A percentile compares a stretch with the other conserved stretches of the same genome.
Evolutionary conservation across 1,284 basidiomycete species (phyloP).

Genomic region (Irpex sp.): DNA sequence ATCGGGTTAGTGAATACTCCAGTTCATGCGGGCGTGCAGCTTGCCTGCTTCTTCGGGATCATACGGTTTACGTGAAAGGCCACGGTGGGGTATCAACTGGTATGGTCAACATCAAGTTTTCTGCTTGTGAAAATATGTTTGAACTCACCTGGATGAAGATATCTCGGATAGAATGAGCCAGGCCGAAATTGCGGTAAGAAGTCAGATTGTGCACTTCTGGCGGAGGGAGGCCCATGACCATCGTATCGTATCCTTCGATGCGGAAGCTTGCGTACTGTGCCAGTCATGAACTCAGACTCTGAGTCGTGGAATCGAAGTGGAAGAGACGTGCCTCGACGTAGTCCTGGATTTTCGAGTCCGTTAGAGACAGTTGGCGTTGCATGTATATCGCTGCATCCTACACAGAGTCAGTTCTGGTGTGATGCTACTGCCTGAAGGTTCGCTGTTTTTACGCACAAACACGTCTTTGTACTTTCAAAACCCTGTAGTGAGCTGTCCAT

Average conservation of each 20-base stretch:
- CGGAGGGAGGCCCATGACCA: slow-evolving; percentile 47
- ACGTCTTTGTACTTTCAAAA: slow-evolving; percentile 28
- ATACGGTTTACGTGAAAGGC: slow-evolving; percentile 2
- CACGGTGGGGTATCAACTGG: slow-evolving; percentile 9
- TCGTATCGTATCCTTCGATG: slow-evolving; percentile 38
- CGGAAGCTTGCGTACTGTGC: slow-evolving; percentile 40
- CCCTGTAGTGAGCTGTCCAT: no score
- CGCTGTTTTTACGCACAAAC: slow-evolving; percentile 25
- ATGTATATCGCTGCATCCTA: slow-evolving; percentile 47
- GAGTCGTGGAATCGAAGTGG: not conserved
- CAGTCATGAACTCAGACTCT: not conserved
- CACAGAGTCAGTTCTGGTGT: not conserved
- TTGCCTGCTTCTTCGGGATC: not conserved
- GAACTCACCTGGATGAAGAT: slow-evolving; percentile 10
- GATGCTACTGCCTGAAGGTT: not conserved
- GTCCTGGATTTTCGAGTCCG: slow-evolving; percentile 43
- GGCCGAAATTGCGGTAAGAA: slow-evolving; percentile 9
- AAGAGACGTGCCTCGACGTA: slow-evolving; percentile 40
- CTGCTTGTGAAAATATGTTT: not conserved
- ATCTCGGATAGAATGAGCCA: slow-evolving; percentile 11
- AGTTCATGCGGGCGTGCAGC: no score
- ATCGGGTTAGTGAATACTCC: not conserved
- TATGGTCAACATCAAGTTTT: not conserved
- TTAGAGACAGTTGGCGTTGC: slow-evolving; percentile 41
- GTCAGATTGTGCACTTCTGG: slow-evolving; percentile 21